These are phyloP conservation scores for Ajuga reptans DNA, from an alignment of 305 asterid genomes.

Conservation along the genomic window DNA sequence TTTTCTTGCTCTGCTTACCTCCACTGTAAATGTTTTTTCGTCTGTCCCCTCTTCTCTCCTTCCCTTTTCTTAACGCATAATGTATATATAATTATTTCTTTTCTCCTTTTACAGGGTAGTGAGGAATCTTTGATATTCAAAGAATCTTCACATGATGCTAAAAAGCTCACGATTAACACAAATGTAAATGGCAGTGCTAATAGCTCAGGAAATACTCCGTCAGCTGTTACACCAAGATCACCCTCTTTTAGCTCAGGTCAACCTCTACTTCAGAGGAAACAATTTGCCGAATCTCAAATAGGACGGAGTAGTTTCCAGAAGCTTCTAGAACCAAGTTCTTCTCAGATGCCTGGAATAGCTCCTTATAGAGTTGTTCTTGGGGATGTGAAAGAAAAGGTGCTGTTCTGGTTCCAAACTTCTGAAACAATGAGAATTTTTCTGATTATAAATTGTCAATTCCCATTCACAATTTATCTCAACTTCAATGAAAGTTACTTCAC, in stretches of 20 bases:
- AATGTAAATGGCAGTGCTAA: constrained; percentile 39
- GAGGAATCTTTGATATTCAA: constrained; percentile 27
- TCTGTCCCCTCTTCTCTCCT: not conserved
- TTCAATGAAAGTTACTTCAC: not conserved
- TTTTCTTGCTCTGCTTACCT: constrained; percentile 2
- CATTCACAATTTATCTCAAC: not conserved
- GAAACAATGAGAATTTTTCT: not conserved
- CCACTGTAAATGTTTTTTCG: not conserved
- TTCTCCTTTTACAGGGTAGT: constrained; percentile 48
- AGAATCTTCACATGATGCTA: constrained; percentile 25
- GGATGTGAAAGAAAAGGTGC: constrained; percentile 81
- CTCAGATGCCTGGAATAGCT: constrained; percentile 80
- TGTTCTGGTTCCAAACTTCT: not conserved
- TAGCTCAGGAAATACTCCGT: constrained; percentile 37
- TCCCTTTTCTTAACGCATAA: not conserved
- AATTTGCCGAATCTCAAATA: constrained; percentile 69
- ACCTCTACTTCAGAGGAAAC: constrained; percentile 65
- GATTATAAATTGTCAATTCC: not conserved
- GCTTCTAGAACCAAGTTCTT: constrained; percentile 86
- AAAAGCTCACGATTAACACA: constrained; percentile 33
- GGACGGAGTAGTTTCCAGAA: constrained; percentile 86
- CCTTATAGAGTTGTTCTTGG: constrained; percentile 93
- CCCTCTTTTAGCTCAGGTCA: constrained; percentile 51
- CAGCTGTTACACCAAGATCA: constrained; percentile 38
- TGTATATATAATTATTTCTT: constrained; percentile 2